Base-by-base conservation (phyloP, 2,329 filamentous ascomycete genomes). In the Alternaria triticina region DNA sequence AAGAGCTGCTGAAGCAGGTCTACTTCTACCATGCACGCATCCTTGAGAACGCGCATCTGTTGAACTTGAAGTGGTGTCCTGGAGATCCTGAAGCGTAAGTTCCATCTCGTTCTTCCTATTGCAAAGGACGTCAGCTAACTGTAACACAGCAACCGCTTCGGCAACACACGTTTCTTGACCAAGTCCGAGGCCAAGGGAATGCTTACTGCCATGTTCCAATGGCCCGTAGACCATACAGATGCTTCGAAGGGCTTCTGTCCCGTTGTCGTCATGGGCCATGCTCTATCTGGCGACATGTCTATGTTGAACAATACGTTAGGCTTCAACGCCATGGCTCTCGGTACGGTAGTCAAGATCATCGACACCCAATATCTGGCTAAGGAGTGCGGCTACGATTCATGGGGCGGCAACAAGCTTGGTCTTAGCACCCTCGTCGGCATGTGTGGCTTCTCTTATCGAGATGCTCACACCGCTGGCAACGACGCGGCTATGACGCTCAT, bases 21-120 rank as follows among this genome's bases (percentile, higher is more conserved):
- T 67, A 62, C 28, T 69, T 67, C 61, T 70, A 68, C 54, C 66
- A 70, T 40, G 62, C 61, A 17, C 66, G 69, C 11, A 51, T 71
- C 2, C 27, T 56, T 8, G 54, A 56, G 22, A 63, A 71, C 25
- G 52, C 52, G 5, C 36, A 54, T 13, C n/a, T 65, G 5, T 10
- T 52, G 4, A 71, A 69, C 28, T 59, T 57, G 28, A 57, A 58
- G 30, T 64, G n/a, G 15, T 64, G 59, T 22, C 22, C 55, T 45
- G 68, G 64, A 11, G 43, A 69, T 30, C 62, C 58, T 0, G 57
- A 64, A 17, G 23, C 36, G 52, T 44, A 27, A 54, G 33, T 54
- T 3, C 6, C 23, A 20, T 22, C 5, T 43, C 22, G 10, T 43
- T 20, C 22, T 20, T 20, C 2, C 30, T n/a, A 27, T 2, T 3